A percentile compares a stretch with the other conserved stretches of the same genome.
These are phyloP conservation scores for Phaeosphaeriaceae sp. DNA, from an alignment of 2,329 filamentous ascomycete species.

Conservation along the genomic window DNA sequence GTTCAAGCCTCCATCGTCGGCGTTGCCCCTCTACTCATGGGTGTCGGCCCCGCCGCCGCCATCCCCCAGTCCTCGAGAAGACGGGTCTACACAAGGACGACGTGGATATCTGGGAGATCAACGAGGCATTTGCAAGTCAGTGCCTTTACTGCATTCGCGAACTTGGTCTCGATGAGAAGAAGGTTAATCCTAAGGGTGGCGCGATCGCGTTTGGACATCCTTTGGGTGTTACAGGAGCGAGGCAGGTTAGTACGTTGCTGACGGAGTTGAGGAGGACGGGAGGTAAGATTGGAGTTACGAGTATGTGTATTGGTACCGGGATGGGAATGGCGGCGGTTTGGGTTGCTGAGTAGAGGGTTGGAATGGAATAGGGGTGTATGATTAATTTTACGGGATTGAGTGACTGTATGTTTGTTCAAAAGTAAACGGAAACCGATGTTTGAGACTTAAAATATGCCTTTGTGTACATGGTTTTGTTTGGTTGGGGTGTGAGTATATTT, in stretches of 20 bases:
- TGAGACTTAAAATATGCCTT: no score
- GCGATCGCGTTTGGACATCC: conserved; percentile 97
- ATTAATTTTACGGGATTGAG: no score
- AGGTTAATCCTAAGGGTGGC: conserved; percentile 97
- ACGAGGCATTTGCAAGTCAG: conserved; percentile 97
- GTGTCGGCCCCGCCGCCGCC: conserved; percentile 91
- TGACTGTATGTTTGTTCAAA: no score
- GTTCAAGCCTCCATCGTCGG: conserved; percentile 85
- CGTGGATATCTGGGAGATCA: conserved; percentile 98
- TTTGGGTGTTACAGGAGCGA: conserved; percentile 88
- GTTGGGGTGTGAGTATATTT: no score
- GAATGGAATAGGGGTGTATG: neutral
- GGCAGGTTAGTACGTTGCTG: conserved; percentile 90
- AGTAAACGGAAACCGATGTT: no score
- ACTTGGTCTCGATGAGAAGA: conserved; percentile 79
- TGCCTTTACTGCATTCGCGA: conserved; percentile 93
- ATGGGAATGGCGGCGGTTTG: conserved; percentile 98
- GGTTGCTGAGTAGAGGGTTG: conserved; percentile 77
- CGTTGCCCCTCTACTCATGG: conserved; percentile 93
- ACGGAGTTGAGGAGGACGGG: conserved; percentile 86
- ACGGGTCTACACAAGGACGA: conserved; percentile 83
- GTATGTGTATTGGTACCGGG: conserved; percentile 93
- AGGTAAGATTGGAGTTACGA: conserved; percentile 87
- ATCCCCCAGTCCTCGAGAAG: conserved; percentile 92
- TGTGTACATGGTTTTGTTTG: no score